Evolutionary conservation across 2,329 filamentous ascomycete genomes (phyloP).

Genomic region (Penicillium hesseltinei): DNA sequence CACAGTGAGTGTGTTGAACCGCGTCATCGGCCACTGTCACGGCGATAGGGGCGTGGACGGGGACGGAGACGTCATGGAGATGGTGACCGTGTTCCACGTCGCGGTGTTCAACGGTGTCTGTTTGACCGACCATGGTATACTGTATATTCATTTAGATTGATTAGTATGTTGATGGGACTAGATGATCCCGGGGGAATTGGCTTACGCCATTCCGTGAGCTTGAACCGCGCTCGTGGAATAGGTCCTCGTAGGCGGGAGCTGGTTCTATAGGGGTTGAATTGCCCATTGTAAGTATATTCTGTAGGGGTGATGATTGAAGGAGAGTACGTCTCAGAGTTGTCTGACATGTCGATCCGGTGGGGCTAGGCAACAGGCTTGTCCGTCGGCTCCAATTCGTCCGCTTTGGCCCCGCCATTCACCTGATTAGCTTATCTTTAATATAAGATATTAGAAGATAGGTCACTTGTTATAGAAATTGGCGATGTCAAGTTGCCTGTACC

Average conservation of each 20-base stretch:
- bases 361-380: background rate
- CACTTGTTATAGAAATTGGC: no score
- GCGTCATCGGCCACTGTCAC: background rate
- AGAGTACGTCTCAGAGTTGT: background rate
- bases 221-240: slow-evolving; percentile 11
- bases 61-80: background rate
- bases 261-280: slow-evolving; percentile 2
- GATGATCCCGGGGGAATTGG: background rate
- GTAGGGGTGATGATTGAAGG: background rate
- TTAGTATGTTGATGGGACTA: background rate
- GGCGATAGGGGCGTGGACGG: background rate
- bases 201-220: slow-evolving; percentile 11
- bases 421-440: no score
- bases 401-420: background rate
- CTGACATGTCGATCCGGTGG: background rate
- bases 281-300: background rate
- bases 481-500: no score
- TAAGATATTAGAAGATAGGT: no score
- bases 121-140: slow-evolving; percentile 7
- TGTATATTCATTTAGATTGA: background rate
- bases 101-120: background rate
- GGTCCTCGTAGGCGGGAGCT: slow-evolving; percentile 15
- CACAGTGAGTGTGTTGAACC: slow-evolving; percentile 16
- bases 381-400: background rate
- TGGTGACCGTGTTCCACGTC: slow-evolving; percentile 6